A percentile compares a stretch with the other conserved stretches of the same genome.
Conservation (phyloP, 345 rosid genomes). For the Eucalyptus fibrosa region DNA sequence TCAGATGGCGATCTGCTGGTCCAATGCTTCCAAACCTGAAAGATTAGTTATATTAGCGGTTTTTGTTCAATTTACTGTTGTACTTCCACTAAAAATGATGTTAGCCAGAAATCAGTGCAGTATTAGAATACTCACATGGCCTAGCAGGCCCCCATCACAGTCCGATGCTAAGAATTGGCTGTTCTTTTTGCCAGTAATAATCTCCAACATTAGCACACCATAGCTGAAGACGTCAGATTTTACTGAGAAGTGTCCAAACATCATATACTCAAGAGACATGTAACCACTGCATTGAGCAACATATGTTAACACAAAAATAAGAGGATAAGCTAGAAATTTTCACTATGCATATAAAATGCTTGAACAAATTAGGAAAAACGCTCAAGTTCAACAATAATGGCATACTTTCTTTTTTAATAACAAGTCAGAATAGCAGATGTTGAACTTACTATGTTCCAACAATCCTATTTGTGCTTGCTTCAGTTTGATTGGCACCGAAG, state of each 20-base stretch:
- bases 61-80: neutral
- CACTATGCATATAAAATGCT: neutral
- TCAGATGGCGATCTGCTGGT: neutral
- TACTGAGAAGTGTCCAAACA: slow-evolving; percentile 4
- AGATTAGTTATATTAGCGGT: neutral
- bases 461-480: slow-evolving; percentile 24
- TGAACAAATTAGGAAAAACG: neutral
- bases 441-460: slow-evolving; percentile 52
- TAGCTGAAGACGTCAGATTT: slow-evolving; percentile 11
- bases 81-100: neutral
- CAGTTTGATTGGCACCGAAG: slow-evolving; percentile 14
- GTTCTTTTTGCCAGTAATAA: slow-evolving; percentile 8
- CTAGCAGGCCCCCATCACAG: neutral
- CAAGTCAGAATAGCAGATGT: neutral
- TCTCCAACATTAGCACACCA: slow-evolving; percentile 9
- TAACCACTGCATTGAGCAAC: slow-evolving; percentile 3
- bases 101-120: neutral
- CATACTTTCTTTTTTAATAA: neutral
- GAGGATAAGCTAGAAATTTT: neutral
- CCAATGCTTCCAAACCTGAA: slow-evolving; percentile 16
- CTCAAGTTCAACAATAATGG: neutral
- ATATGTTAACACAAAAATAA: neutral
- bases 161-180: neutral
- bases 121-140: neutral
- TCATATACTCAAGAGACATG: slow-evolving; percentile 15